Base-by-base conservation (phyloP, 1,284 basidiomycete genomes). In the Austroboletus novae-zelandiae region DNA sequence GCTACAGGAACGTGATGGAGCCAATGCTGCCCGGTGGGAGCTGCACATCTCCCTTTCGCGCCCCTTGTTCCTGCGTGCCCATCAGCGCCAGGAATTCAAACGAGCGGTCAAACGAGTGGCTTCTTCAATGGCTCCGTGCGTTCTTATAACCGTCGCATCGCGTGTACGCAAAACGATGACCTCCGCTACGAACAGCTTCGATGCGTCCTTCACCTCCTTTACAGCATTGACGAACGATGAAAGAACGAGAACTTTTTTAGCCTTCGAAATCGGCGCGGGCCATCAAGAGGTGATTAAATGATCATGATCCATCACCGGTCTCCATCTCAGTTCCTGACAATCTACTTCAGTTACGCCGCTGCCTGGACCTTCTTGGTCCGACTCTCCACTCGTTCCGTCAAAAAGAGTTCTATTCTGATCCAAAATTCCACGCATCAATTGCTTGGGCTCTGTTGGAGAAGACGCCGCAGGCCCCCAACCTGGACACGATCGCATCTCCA, bases 371-470 rank as follows among this genome's bases (percentile, higher is more conserved):
- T 14, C 65, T 91, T 37, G 71, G 74, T 2, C 80, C 84, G 3
- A 71, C 72, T 3, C 68, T 92, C 36, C 71, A 69, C 13, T 60
- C 67, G 8, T 72, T 90, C 31, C 80, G 82, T 35, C 88, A 92
- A 55, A 80, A 82, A 58, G 76, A 78, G 48, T 93, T 86, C 67
- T 93, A 94, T 64, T 60, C 71, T 20, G 71, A 79, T 37, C 88
- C 91, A 15, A 78, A 81, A 30, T 93, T 91, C 61, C 91, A 94
- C 61, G 78, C 83, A 11, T 92, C 90, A 1, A 79, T 94, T 47
- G 89, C 80, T 9, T 93, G 91, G 90, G 81, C 84, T 10, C 73
- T 91, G 47, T 75, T 85, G 45, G 65, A 69, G 32, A 53, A 54
- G 52, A 40, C 49, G 30, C 43, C 50, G 13, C 50, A 51, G 3